Conservation (phyloP, 768 basidiomycete genomes). For the Suillus tomentosus region DNA sequence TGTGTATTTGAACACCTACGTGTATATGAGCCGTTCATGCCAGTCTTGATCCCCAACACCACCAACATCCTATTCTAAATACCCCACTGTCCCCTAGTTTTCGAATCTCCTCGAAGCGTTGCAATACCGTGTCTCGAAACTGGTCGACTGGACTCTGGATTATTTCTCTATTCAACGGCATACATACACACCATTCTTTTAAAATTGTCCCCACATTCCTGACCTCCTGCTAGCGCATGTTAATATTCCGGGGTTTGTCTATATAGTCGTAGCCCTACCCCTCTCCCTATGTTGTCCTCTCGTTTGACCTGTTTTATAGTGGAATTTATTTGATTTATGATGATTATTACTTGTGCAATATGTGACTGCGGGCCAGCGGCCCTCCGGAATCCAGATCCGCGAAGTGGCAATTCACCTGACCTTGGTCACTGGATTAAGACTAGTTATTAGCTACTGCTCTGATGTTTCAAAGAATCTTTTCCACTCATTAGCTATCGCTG, state of each 20-base stretch:
- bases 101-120: not conserved
- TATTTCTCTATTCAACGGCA: conserved; percentile 8
- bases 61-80: conserved; percentile 12
- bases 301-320: conserved; percentile 15
- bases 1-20: not conserved
- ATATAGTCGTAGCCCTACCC: conserved; percentile 17
- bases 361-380: not conserved
- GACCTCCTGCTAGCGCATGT: conserved; percentile 19
- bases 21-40: conserved; percentile 4
- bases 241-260: conserved; percentile 27
- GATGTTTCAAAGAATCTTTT: not conserved
- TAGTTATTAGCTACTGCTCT: not conserved
- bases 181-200: conserved; percentile 17
- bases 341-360: too few species aligned
- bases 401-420: conserved; percentile 7
- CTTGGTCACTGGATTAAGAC: not conserved
- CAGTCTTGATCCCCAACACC: not conserved
- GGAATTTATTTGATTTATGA: conserved; percentile 7
- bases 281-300: conserved; percentile 33
- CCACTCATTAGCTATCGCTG: not conserved
- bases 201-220: not conserved
- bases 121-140: conserved; percentile 2
- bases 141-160: conserved; percentile 8
- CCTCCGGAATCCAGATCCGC: not conserved
- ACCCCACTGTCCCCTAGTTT: conserved; percentile 6